phyloP scores from a whole-genome alignment of 164 flowering plant genomes.

The Kalanchoe fedtschenkoi region DNA sequence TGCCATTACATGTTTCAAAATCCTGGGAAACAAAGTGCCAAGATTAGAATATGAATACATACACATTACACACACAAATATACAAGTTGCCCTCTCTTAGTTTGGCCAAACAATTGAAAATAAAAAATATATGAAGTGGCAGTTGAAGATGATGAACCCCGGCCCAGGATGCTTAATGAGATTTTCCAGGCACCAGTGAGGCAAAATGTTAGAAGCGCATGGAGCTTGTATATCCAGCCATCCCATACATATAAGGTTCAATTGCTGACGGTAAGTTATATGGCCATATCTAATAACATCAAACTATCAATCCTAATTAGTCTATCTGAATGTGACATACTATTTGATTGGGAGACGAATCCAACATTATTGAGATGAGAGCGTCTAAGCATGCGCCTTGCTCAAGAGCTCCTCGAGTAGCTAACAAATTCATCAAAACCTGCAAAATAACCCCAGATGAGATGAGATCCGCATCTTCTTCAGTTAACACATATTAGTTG shows the following conservation, averaged over 20 bases:
- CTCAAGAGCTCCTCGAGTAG: slow-evolving; percentile 62
- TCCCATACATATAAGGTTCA: not conserved
- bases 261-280: not conserved
- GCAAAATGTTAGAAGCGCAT: not conserved
- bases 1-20: slow-evolving; percentile 73
- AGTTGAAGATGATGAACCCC: not conserved
- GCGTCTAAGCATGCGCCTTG: slow-evolving; percentile 93
- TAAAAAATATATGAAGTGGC: not conserved
- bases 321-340: slow-evolving; percentile 21
- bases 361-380: slow-evolving; percentile 70
- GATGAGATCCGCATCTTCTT: not conserved
- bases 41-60: not conserved
- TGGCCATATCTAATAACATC: not conserved
- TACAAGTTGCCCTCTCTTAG: not conserved
- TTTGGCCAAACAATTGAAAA: not conserved
- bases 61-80: not conserved
- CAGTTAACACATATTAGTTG: not conserved
- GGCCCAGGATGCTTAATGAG: not conserved
- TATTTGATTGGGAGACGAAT: slow-evolving; percentile 81
- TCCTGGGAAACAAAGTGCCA: slow-evolving; percentile 37
- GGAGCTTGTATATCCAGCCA: not conserved
- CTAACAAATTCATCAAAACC: slow-evolving; percentile 71
- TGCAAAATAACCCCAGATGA: slow-evolving; percentile 14
- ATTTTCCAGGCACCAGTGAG: not conserved
- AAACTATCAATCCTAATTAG: not conserved